Evolutionary conservation across 2,329 filamentous ascomycete species (phyloP), one percentile per base, ranked within the genome.

Genomic region (Fusarium paranaense): DNA sequence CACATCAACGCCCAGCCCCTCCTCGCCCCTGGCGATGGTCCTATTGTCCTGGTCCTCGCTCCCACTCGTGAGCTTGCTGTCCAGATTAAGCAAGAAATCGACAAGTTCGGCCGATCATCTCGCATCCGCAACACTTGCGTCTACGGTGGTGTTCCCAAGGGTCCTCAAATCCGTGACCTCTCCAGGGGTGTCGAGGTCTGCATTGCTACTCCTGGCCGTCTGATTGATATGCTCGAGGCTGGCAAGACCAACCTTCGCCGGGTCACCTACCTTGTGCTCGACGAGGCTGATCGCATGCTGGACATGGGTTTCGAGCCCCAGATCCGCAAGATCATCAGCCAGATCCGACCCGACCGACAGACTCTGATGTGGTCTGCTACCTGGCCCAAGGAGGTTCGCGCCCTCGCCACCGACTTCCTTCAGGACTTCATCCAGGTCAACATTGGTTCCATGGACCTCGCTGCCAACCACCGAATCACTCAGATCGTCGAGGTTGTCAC

Each of bases 291-390:
- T 87, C 96, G 97, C 82, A 99, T 99, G 97, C 90, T 99, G 83
- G 97, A 99, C 87, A 99, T 99, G 97, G 97, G 97, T 91, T 98
- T 99, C 86, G 97, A 99, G 87, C 97, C 97, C 77, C 97, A 98
- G 85, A 98, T 99, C 80, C 95, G 97, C 88, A 98, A 98, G 89
- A 98, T 99, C 77, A 95, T 99, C 78, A 90, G 93, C 74, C 97
- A 99, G 87, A 98, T 98, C 85, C 95, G 97, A 78, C 97, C 97
- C 63, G 97, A 99, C 83, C 93, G 97, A 89, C 97, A 99, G 85
- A 99, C 97, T 73, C 97, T 97, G 88, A 98, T 99, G 95, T 99
- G 96, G 95, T 99, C 97, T 70, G 97, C 97, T 78, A 99, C 97
- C 8, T 99, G 97, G 95, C 97, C 97, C 81, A 98, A 98, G 90